A percentile compares a stretch with the other conserved stretches of the same genome.
phyloP scores from a whole-genome alignment of 2,329 filamentous ascomycete species.

The Macrophomina phaseolina region DNA sequence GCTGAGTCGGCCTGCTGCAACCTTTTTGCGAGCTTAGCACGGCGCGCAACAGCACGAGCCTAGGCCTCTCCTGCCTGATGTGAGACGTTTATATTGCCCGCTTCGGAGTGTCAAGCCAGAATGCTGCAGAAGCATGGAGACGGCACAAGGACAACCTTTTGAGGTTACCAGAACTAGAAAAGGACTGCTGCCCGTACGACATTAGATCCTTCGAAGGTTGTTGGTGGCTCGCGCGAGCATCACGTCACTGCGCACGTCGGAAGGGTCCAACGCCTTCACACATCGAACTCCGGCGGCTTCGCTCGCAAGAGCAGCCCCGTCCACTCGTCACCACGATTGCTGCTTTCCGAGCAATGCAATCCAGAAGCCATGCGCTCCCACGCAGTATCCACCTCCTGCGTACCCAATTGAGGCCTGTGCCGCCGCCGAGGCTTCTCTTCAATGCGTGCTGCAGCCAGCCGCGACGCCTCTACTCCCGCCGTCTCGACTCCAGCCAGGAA shows the following conservation, averaged over 20 bases:
- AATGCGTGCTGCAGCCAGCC: conserved; percentile 11
- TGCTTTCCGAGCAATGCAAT: conserved; percentile 44
- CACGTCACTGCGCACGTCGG: conserved; percentile 17
- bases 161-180: background rate
- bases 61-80: background rate
- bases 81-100: conserved; percentile 10
- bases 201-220: background rate
- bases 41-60: background rate
- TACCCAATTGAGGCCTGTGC: conserved; percentile 10
- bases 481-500: conserved; percentile 32
- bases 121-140: background rate
- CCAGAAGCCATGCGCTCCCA: conserved; percentile 42
- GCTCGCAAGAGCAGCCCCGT: conserved; percentile 25
- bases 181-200: background rate
- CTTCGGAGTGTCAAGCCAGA: background rate
- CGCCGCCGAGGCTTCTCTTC: background rate
- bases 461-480: conserved; percentile 38
- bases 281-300: conserved; percentile 15
- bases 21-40: background rate
- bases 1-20: too few relatives aligned
- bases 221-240: conserved; percentile 13
- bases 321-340: conserved; percentile 28
- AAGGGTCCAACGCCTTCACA: conserved; percentile 21
- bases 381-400: conserved; percentile 18
- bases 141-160: background rate